phyloP scores from a whole-genome alignment of 179 eudicot genomes.

The Beta macrorhiza region DNA sequence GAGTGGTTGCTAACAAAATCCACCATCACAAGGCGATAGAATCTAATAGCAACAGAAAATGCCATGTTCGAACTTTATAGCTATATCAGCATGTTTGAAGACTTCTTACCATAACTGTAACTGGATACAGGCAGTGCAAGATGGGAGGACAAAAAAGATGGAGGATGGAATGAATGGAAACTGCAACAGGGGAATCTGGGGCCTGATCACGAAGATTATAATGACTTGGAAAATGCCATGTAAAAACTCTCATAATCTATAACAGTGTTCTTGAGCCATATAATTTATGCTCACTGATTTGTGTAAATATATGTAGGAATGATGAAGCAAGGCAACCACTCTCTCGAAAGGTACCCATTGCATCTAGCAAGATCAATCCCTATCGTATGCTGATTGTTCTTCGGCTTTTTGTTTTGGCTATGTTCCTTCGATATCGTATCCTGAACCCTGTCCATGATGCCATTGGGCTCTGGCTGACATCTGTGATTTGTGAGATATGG shows the following conservation, averaged over 20 bases:
- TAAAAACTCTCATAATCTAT: constrained; percentile 27
- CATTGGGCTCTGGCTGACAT: constrained; percentile 84
- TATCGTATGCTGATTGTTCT: constrained; percentile 82
- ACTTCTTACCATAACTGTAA: neutral
- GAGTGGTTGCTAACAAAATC: neutral
- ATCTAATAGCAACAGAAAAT: neutral
- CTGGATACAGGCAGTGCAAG: constrained; percentile 65
- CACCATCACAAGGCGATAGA: neutral
- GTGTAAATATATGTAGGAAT: constrained; percentile 45
- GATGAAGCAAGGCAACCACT: constrained; percentile 95
- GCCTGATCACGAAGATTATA: constrained; percentile 57
- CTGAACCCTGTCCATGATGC: constrained; percentile 90
- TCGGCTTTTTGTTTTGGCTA: constrained; percentile 63
- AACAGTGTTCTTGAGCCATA: neutral
- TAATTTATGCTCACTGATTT: constrained; percentile 21
- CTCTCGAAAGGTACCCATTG: constrained; percentile 87
- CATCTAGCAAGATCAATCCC: constrained; percentile 91
- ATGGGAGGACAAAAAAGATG: constrained; percentile 85
- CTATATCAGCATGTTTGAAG: neutral
- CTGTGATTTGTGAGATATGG: constrained; percentile 90
- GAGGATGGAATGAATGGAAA: constrained; percentile 98
- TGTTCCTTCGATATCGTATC: constrained; percentile 80
- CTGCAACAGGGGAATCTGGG: constrained; percentile 80
- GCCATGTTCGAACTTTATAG: no score
- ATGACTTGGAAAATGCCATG: constrained; percentile 77